Evolutionary conservation across 345 rosid genomes (phyloP).

Genomic region (Zanthoxylum bungeanum): DNA sequence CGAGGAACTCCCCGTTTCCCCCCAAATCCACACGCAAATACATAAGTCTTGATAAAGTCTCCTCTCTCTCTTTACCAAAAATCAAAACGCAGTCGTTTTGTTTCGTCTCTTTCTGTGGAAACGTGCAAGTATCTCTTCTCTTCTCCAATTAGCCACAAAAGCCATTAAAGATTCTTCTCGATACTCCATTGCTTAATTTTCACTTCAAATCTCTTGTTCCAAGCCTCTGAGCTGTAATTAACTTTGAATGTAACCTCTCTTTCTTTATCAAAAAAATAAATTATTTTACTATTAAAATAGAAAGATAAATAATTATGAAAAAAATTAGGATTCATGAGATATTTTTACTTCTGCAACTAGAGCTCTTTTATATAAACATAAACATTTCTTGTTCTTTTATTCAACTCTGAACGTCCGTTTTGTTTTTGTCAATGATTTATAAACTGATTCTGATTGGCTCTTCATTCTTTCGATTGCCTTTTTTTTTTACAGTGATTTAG

Average conservation of each 20-base stretch:
- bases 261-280: background rate
- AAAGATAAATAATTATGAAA: too few species aligned
- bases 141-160: constrained; percentile 2
- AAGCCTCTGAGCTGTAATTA: background rate
- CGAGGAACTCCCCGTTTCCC: constrained; percentile 30
- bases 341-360: constrained; percentile 43
- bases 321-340: too few species aligned
- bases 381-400: background rate
- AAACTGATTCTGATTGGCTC: background rate
- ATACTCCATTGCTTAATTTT: background rate
- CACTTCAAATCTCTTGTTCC: background rate
- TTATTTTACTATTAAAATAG: too few species aligned
- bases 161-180: background rate
- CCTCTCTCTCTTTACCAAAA: background rate
- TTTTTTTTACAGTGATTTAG: constrained; percentile 20
- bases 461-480: background rate
- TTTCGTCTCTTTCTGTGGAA: background rate
- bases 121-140: constrained; percentile 6
- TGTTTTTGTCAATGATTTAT: background rate
- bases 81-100: background rate
- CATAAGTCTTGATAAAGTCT: too few species aligned
- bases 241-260: background rate
- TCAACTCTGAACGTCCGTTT: background rate
- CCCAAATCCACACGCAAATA: too few species aligned
- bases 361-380: too few species aligned